A percentile compares a stretch with the other conserved stretches of the same genome.
phyloP scores from a whole-genome alignment of 257 asterid genomes.

The Solanum dulcamara region DNA sequence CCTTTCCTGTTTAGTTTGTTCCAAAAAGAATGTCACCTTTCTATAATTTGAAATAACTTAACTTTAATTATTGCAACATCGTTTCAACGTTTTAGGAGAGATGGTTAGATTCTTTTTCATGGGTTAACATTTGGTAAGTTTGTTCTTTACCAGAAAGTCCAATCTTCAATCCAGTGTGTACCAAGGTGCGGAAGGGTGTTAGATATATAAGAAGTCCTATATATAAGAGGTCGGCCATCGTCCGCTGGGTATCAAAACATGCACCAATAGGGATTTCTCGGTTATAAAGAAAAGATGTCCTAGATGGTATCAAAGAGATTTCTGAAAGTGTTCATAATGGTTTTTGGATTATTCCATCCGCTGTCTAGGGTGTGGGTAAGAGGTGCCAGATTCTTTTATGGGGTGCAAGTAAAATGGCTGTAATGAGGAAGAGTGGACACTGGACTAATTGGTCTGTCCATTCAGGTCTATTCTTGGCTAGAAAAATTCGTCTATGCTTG shows the following conservation, averaged over 20 bases:
- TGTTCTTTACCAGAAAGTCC: neutral
- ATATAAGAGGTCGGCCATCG: neutral
- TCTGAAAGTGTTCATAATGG: neutral
- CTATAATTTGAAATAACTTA: neutral
- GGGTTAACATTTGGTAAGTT: neutral
- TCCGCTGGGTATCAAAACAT: neutral
- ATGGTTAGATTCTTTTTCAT: neutral
- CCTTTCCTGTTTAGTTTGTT: neutral
- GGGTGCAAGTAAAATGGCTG: neutral
- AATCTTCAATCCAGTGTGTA: neutral
- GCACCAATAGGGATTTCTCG: neutral
- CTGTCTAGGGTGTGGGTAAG: neutral
- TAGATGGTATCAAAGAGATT: neutral
- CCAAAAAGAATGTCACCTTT: neutral
- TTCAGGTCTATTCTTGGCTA: neutral
- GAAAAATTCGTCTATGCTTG: neutral
- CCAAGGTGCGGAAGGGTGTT: neutral
- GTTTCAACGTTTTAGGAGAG: neutral
- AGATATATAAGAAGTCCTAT: neutral
- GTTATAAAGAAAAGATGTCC: neutral
- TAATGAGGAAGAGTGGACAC: neutral
- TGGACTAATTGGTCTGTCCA: neutral
- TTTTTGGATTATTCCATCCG: neutral
- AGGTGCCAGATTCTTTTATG: neutral
- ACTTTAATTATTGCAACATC: no score